Evolutionary conservation across 1,139 yeast genomes (phyloP).

Genomic region (Pichia sp.): DNA sequence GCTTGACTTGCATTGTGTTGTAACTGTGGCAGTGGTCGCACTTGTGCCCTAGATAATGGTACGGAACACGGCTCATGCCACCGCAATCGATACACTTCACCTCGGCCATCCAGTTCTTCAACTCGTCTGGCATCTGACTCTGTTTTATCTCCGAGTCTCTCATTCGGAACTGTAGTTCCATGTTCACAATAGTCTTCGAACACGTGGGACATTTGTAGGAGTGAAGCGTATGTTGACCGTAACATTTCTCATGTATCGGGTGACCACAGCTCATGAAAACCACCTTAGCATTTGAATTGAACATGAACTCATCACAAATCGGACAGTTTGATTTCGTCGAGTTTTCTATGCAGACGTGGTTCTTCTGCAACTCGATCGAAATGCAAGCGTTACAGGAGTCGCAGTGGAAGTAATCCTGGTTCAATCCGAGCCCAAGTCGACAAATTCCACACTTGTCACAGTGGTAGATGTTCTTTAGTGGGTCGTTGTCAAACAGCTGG

Average conservation of each 20-base stretch:
- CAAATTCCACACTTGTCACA: conserved; percentile 93
- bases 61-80: conserved; percentile 70
- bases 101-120: conserved; percentile 70
- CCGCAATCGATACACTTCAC: conserved; percentile 86
- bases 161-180: conserved; percentile 84
- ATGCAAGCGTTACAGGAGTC: conserved; percentile 87
- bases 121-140: conserved; percentile 78
- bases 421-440: conserved; percentile 81
- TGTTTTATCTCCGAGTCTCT: conserved; percentile 76
- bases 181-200: conserved; percentile 75
- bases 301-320: conserved; percentile 86
- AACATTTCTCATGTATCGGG: conserved; percentile 84
- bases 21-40: conserved; percentile 85
- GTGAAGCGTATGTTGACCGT: conserved; percentile 71
- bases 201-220: conserved; percentile 91
- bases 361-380: conserved; percentile 69
- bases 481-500: conserved; percentile 79
- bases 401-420: conserved; percentile 88
- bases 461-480: conserved; percentile 77
- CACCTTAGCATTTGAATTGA: conserved; percentile 78
- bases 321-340: conserved; percentile 92
- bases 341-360: conserved; percentile 80
- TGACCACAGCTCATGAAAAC: conserved; percentile 95
- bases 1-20: conserved; percentile 70
- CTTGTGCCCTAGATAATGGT: conserved; percentile 81